Base-by-base conservation (phyloP, 2,329 filamentous ascomycete species). In the Aureobasidium sp. region DNA sequence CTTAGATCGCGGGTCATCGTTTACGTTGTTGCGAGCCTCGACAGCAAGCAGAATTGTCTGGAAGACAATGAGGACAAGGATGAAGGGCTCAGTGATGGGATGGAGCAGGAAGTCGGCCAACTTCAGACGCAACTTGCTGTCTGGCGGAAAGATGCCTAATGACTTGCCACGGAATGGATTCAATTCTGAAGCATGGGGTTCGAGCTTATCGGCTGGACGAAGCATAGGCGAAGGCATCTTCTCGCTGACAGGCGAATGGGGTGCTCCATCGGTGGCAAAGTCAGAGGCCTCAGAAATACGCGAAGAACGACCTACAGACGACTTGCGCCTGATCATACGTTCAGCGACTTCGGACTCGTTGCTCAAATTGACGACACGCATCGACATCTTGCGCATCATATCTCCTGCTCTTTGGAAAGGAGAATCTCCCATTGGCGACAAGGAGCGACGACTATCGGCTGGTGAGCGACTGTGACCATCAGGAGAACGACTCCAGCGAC, bases 281-380 rank as follows among this genome's bases (percentile, higher is more conserved):
- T 41, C 54, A n/a, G 80, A 78, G 69, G 84, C 77, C 81, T 66
- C 66, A 81, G 79, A 32, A 83, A 78, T 70, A 76, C 82, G 70
- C 65, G 78, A 71, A 74, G 82, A 67, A 76, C 79, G 65, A 13
- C 49, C 62, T 77, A 86, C 67, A 72, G 83, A 73, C 76, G 87
- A 72, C 78, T 86, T 78, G 51, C 84, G 81, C 45, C 84, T 81
- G 29, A 86, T 81, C 57, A 84, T 85, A 64, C 88, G 85, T 71
- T 96, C 91, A 16, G 92, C 80, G 25, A 90, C 78, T 68, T 97
- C 90, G 5, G 87, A 88, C 69, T 97, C 94, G 71, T 96, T 96
- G 75, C 91, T 96, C 68, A 99, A 84, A 71, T 97, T 97, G 70
- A 99, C 94, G 61, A 99, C 92, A 78, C 94, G 90, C 77, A 97